Base-by-base conservation (phyloP, 2,329 filamentous ascomycete genomes). In the Niveomyces coronatus region DNA sequence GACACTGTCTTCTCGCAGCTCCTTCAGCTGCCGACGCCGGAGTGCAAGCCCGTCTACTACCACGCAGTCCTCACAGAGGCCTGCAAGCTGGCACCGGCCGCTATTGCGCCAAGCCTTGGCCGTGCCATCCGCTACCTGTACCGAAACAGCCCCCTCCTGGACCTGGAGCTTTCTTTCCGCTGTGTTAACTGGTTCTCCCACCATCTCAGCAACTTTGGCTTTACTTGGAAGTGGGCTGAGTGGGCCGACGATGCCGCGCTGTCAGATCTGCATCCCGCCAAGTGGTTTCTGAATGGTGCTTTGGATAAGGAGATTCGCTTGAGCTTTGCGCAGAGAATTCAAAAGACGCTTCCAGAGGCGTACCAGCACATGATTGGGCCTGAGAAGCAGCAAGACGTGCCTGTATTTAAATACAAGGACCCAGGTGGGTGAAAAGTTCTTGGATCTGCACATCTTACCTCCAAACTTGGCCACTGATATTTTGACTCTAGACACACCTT, bases 151-250 rank as follows among this genome's bases (percentile, higher is more conserved):
- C 79, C 86, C 42, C 74, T 72, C 3, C 79, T 96, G 68, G 91
- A 98, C 53, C 68, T 95, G 33, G 88, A 96, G 61, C 66, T 98
- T 30, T 74, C 70, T 40, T 82, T 88, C 52, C 77, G 91, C 18
- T 96, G 96, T 62, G 70, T 94, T 55, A 89, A 96, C 57, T 98
- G 91, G 91, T 98, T 98, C 55, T 76, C 89, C 14, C 91, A 98
- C 58, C 91, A 98, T 64, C 65, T 98, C 48, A 95, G 88, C 64
- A 98, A 98, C 64, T 98, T 98, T 56, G 91, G 94, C 37, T 98
- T 96, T 57, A 91, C 91, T 9, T 98, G 91, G 91, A 96, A 96
- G 62, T 98, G 91, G 91, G 81, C 83, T 13, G 91, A 98, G 63
- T 98, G 91, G 91, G 73, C 84, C 33, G 85, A 88, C 13, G 87